Evolutionary conservation across 2,329 filamentous ascomycete genomes (phyloP).

Genomic region (Hymenoscyphus fructigenus): DNA sequence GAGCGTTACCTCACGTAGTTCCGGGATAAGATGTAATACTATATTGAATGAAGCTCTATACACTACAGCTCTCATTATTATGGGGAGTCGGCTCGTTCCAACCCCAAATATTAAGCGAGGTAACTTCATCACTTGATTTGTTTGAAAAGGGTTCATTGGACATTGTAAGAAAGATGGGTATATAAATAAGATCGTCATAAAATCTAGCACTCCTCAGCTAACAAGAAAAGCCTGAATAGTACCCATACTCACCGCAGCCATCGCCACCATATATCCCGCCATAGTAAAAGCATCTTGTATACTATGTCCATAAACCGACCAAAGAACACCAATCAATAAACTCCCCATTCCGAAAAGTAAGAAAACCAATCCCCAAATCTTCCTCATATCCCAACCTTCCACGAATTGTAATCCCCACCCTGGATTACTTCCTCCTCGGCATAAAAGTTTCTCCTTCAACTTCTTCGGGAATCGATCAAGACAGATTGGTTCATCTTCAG

Average conservation of each 20-base stretch:
- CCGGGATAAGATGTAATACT: too few species aligned
- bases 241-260: slow-evolving; percentile 21
- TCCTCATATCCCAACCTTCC: slow-evolving; percentile 24
- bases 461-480: slow-evolving; percentile 28
- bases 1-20: too few species aligned
- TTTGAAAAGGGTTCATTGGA: too few species aligned
- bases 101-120: too few species aligned
- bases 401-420: slow-evolving; percentile 29
- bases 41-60: too few species aligned
- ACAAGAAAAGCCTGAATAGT: slow-evolving; percentile 36
- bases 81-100: too few species aligned
- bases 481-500: slow-evolving; percentile 17
- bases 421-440: slow-evolving; percentile 18
- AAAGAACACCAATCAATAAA: slow-evolving; percentile 21
- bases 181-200: neutral
- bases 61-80: too few species aligned
- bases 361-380: slow-evolving; percentile 23
- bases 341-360: slow-evolving; percentile 23
- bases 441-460: slow-evolving; percentile 23
- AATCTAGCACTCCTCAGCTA: slow-evolving; percentile 6
- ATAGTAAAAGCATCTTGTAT: slow-evolving; percentile 28
- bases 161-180: neutral
- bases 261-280: slow-evolving; percentile 25
- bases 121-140: too few species aligned
- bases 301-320: slow-evolving; percentile 19